These are phyloP conservation scores for Mesembryanthemum crystallinum DNA, from an alignment of 148 eudicot species.

Conservation along the genomic window DNA sequence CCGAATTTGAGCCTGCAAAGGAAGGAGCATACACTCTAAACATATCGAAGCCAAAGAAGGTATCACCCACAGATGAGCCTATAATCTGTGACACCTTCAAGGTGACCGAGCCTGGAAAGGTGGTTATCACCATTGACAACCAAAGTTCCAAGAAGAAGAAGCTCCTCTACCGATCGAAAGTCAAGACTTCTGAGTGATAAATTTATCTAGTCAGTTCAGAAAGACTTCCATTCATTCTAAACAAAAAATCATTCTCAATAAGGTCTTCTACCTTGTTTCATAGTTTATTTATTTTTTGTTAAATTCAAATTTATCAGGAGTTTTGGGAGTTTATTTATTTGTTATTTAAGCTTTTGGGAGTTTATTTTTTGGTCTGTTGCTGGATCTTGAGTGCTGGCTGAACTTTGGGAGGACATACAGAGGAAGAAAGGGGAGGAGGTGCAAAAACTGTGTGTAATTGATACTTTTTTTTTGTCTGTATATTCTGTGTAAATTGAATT, in stretches of 20 bases:
- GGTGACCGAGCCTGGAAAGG: constrained; percentile 48
- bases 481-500: constrained; percentile 29
- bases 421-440: constrained; percentile 22
- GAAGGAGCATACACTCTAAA: constrained; percentile 53
- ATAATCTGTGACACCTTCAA: constrained; percentile 44
- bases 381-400: constrained; percentile 3
- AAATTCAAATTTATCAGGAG: constrained; percentile 10
- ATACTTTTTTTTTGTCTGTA: constrained; percentile 34
- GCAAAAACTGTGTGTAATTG: constrained; percentile 27
- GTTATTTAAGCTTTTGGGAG: not conserved
- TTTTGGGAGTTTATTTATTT: constrained; percentile 28
- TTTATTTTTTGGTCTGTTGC: constrained; percentile 4
- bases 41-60: constrained; percentile 49
- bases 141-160: constrained; percentile 60
- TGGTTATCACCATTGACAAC: constrained; percentile 52
- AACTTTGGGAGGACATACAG: constrained; percentile 26
- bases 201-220: not conserved
- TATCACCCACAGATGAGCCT: constrained; percentile 40
- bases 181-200: constrained; percentile 35
- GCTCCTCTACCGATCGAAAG: constrained; percentile 57
- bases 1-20: constrained; percentile 44
- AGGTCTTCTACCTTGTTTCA: not conserved
- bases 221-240: constrained; percentile 13
- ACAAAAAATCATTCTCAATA: constrained; percentile 12
- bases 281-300: constrained; percentile 2